Base-by-base conservation (phyloP, 352 stramenopile species). In the Globisporangium barbulae region DNA sequence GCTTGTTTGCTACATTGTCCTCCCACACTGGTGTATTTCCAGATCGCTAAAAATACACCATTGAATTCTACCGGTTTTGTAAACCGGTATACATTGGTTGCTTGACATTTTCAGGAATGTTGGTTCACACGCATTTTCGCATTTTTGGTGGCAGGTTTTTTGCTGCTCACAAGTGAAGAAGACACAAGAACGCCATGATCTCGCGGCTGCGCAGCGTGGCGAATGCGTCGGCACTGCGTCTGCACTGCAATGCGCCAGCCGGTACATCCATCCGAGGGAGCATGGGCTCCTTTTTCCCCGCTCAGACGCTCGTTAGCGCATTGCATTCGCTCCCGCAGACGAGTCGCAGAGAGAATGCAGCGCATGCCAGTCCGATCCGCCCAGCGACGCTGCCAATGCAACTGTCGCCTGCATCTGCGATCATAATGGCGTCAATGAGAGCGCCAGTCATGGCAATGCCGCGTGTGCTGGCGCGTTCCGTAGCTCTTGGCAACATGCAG, bases 401-500 rank as follows among this genome's bases (percentile, higher is more conserved):
- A 9, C 19, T 44, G 50, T 44, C 30, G 19, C 50, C 50, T 57
- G 19, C 30, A 30, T 57, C 17, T 58, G 52, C 12, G 31, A 10
- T 58, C 52, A 7, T 58, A 33, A 44, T 58, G 52, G 31, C 10
- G 31, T 45, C 52, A 13, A 45, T 58, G 31, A 42, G 19, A 57
- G 50, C 50, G 4, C 30, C 30, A 13, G 13, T 57, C 17, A 2
- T 57, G 31, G 17, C 5, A 2, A 7, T 44, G 30, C 52, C 15
- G 5, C 19, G 39, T 6, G 10, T 31, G n/a, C 0, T 28, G 31
- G 2, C 5, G 2, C 45, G 45, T 15, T 9, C 19, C 9, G 5
- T 30, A 10, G 30, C 50, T 12, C 19, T 45, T 9, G 3, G 31
- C 25, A 39, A 10, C 25, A 37, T 70, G 30, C 78, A 77, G 17